Conservation (phyloP, 768 basidiomycete species). For the Strobilomyces confusus region DNA sequence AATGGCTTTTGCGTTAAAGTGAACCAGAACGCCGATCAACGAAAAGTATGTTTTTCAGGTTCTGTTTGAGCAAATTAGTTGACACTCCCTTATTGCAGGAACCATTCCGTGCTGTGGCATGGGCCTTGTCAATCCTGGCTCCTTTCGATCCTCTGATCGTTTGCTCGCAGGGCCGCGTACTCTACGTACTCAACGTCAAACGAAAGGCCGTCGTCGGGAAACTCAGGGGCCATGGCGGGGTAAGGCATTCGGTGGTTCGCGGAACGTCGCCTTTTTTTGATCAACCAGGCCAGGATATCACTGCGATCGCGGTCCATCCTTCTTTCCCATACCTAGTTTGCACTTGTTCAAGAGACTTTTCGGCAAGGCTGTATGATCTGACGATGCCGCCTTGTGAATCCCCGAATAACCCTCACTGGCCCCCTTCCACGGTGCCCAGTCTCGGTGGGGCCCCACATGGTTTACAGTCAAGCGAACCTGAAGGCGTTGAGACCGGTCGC, state of each 20-base stretch:
- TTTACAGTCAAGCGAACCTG: slow-evolving; percentile 51
- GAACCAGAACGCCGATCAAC: slow-evolving; percentile 18
- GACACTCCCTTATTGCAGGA: slow-evolving; percentile 16
- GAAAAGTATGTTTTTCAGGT: slow-evolving; percentile 13
- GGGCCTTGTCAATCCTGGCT: slow-evolving; percentile 46
- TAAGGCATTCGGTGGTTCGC: slow-evolving; percentile 33
- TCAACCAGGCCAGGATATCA: slow-evolving; percentile 48
- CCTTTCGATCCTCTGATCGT: slow-evolving; percentile 59
- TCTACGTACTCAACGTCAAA: slow-evolving; percentile 53
- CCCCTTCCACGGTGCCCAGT: slow-evolving; percentile 44
- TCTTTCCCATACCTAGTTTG: slow-evolving; percentile 54
- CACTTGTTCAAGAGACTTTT: slow-evolving; percentile 70
- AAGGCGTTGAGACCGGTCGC: slow-evolving; percentile 55
- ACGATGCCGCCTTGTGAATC: slow-evolving; percentile 29
- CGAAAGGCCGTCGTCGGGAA: slow-evolving; percentile 39
- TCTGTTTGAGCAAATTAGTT: background rate
- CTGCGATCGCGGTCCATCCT: slow-evolving; percentile 65
- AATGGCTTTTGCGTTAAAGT: slow-evolving; percentile 34
- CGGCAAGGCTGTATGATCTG: slow-evolving; percentile 68
- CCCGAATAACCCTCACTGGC: slow-evolving; percentile 58
- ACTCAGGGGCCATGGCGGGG: slow-evolving; percentile 71
- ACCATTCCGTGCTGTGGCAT: slow-evolving; percentile 42
- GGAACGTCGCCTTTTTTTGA: slow-evolving; percentile 5
- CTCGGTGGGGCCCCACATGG: slow-evolving; percentile 69
- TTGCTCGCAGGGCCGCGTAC: slow-evolving; percentile 47